Percentiles rank a stretch among this genome's conserved stretches.
These are phyloP conservation scores for Phytophthora aleatoria DNA, from an alignment of 352 stramenopile genomes.

Conservation along the genomic window DNA sequence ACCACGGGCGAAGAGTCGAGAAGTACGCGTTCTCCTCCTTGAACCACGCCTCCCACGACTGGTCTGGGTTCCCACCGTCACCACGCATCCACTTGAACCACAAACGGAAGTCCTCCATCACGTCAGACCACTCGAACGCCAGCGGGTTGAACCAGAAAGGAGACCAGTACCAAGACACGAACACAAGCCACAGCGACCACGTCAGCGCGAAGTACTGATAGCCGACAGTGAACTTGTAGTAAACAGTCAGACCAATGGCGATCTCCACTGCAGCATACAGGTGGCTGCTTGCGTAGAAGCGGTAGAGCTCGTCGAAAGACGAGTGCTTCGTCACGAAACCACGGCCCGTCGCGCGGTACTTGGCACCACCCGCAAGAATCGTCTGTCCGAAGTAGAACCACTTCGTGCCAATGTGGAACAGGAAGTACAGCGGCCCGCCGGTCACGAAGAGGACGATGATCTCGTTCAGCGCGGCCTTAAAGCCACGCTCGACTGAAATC, in stretches of 20 bases:
- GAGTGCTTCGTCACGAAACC: conserved; percentile 99
- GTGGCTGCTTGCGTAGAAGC: conserved; percentile 98
- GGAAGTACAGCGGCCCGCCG: conserved; percentile 98
- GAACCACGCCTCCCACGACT: conserved; percentile 97
- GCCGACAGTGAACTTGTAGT: conserved; percentile 93
- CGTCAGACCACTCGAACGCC: conserved; percentile 96
- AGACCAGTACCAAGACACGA: conserved; percentile 84
- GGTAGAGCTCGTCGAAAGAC: conserved; percentile 97
- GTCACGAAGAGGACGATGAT: conserved; percentile 97
- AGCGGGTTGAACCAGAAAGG: conserved; percentile 99
- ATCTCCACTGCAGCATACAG: conserved; percentile 96
- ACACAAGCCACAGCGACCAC: conserved; percentile 97
- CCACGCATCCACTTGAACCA: conserved; percentile 96
- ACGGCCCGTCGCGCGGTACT: conserved; percentile 97
- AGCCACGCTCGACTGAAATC: conserved; percentile 98
- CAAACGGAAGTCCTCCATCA: conserved; percentile 86
- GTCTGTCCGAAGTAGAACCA: conserved; percentile 99
- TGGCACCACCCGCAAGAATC: conserved; percentile 97
- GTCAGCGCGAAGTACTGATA: conserved; percentile 97
- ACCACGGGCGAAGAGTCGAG: conserved; percentile 83
- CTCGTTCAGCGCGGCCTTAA: conserved; percentile 92
- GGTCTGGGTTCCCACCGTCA: conserved; percentile 90
- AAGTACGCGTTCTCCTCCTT: conserved; percentile 96
- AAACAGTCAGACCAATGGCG: conserved; percentile 92
- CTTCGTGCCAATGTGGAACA: conserved; percentile 99